Base-by-base conservation (phyloP, 306 rosid genomes). In the Crotalaria pallida region DNA sequence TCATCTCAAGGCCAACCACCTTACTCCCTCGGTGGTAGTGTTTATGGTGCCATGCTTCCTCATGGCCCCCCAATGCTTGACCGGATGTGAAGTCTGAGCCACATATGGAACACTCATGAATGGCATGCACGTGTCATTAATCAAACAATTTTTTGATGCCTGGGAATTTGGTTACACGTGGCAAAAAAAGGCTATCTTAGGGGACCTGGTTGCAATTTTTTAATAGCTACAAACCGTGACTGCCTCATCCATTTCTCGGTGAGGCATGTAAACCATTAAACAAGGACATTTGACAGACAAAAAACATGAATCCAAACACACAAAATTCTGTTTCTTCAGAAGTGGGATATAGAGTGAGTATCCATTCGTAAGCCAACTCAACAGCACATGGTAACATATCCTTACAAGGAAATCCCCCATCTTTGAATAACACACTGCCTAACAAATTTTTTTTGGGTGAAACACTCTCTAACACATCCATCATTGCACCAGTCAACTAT, bases 21-120 rank as follows among this genome's bases (percentile, higher is more conserved):
- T 58, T 66, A 24, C n/a, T n/a, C n/a, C n/a, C n/a, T n/a, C n/a
- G n/a, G 41, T n/a, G 7, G 26, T 22, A 5, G 40, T 4, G 60
- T 33, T 80, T 4, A 80, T 7, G 4, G 81, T 69, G 50, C 97
- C 81, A 48, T 94, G 99, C 67, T 96, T 79, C 58, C 99, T 91
- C 97, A 94, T 89, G 99, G 0, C 97, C 97, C 12, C 96, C 96
- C 43, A 94, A 82, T n/a, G 97, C 99, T 81, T 94, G 99, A 0
- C 96, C 96, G 0, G 96, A 94, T 13, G 80, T 76, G 66, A 91
- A 94, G 58, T 94, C 97, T 7, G 89, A 81, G 3, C 97, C 91
- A 45, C 99, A 94, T 17, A 94, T 86, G 6, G 99, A 91, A 77
- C 99, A 91, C 86, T 91, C 96, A 91, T 72, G 75, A 91, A 91